Evolutionary conservation across 441 rosid genomes (phyloP).

Genomic region (Aquilaria agallochum): DNA sequence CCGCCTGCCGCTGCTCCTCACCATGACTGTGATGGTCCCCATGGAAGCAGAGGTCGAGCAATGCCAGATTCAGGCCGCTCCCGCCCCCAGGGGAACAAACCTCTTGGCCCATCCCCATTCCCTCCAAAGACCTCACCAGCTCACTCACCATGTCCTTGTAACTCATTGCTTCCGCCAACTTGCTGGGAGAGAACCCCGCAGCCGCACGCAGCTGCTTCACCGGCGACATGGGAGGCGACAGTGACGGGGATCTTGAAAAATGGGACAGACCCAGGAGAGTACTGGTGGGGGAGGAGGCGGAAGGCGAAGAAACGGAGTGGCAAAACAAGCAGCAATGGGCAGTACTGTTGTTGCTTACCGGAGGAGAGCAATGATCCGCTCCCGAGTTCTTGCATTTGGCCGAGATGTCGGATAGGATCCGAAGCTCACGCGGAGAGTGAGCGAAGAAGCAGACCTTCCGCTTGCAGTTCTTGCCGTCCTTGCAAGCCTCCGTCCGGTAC

Average conservation of each 20-base stretch:
- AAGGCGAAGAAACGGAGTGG: conserved; percentile 15
- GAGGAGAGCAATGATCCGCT: not conserved
- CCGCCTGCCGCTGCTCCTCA: conserved; percentile 30
- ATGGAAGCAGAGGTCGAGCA: conserved; percentile 35
- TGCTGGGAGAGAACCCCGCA: conserved; percentile 31
- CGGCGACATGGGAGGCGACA: conserved; percentile 83
- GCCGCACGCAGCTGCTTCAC: conserved; percentile 28
- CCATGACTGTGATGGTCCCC: conserved; percentile 19
- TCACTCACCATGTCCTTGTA: conserved; percentile 56
- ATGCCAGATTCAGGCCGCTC: conserved; percentile 23
- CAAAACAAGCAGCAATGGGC: conserved; percentile 52
- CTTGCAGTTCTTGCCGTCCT: conserved; percentile 76
- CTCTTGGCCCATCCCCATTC: conserved; percentile 33
- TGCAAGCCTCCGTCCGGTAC: conserved; percentile 86
- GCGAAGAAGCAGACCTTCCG: conserved; percentile 90
- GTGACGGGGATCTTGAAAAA: conserved; percentile 66
- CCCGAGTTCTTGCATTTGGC: conserved; percentile 14
- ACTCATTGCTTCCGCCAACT: conserved; percentile 27
- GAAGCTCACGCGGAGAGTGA: conserved; percentile 74
- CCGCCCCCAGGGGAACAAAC: conserved; percentile 23
- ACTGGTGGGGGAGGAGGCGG: conserved; percentile 62
- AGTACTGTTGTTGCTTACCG: conserved; percentile 6
- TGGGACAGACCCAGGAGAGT: conserved; percentile 54
- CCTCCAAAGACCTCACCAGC: conserved; percentile 52
- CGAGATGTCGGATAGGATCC: conserved; percentile 42